These are phyloP conservation scores for Protomyces pachydermus DNA, from an alignment of 1,139 yeast species.

Conservation along the genomic window DNA sequence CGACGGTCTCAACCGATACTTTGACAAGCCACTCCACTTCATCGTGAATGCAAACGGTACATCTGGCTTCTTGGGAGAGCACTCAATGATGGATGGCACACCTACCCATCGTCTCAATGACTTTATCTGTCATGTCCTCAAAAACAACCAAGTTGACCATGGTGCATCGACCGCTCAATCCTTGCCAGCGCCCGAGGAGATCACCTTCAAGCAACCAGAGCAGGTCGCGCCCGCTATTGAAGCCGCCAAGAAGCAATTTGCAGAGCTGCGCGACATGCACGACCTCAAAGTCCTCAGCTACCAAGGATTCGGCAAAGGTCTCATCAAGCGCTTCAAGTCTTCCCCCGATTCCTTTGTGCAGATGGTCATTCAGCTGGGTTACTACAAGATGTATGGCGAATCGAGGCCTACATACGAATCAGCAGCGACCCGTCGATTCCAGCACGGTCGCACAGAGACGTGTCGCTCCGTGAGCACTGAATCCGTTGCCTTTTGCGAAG, in stretches of 20 bases:
- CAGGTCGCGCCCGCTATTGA: conserved; percentile 51
- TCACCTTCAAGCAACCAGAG: conserved; percentile 47
- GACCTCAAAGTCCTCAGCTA: conserved; percentile 45
- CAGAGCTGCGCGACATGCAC: conserved; percentile 44
- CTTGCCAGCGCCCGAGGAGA: conserved; percentile 41
- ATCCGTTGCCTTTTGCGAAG: conserved; percentile 64
- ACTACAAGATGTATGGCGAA: conserved; percentile 75
- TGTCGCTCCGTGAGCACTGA: conserved; percentile 82
- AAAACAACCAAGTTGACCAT: conserved; percentile 46
- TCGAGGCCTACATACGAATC: conserved; percentile 92
- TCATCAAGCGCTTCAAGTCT: conserved; percentile 67
- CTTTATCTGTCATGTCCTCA: conserved; percentile 56
- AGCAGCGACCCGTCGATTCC: conserved; percentile 86
- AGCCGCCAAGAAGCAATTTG: conserved; percentile 54
- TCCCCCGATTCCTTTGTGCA: conserved; percentile 79
- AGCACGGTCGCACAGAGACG: conserved; percentile 93
- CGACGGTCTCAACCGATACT: conserved; percentile 82
- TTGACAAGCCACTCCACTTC: conserved; percentile 87
- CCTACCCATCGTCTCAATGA: conserved; percentile 89
- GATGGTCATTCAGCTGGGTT: conserved; percentile 73
- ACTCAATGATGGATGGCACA: conserved; percentile 97
- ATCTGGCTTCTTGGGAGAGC: conserved; percentile 94
- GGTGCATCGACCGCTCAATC: conserved; percentile 37
- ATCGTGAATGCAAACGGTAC: conserved; percentile 75
- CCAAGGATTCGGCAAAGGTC: conserved; percentile 51